These are phyloP conservation scores for Globisporangium sylvaticum DNA, from an alignment of 352 stramenopile genomes.

Conservation along the genomic window DNA sequence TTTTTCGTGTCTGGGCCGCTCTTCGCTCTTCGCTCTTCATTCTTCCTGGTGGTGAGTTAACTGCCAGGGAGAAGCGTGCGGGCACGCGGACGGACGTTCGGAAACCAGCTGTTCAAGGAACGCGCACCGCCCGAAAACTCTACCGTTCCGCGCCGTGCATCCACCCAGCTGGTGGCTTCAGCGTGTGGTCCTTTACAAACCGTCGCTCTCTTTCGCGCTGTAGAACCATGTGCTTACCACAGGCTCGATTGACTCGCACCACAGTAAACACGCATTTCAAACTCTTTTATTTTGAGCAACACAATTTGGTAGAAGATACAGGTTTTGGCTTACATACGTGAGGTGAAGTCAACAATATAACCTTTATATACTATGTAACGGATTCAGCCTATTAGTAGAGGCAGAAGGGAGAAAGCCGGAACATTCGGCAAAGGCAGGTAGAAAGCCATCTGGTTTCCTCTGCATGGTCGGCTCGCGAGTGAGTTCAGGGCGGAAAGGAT, in stretches of 20 bases:
- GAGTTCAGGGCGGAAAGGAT: constrained; percentile 9
- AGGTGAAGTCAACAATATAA: neutral
- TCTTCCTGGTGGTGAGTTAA: neutral
- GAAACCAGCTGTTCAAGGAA: constrained; percentile 15
- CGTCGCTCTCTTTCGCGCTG: constrained; percentile 13
- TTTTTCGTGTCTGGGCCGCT: neutral
- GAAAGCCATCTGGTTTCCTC: constrained; percentile 2
- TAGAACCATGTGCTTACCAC: constrained; percentile 14
- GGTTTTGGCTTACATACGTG: neutral
- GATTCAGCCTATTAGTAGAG: neutral
- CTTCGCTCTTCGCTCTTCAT: neutral
- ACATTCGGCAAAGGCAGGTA: constrained; percentile 15
- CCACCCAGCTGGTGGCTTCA: constrained; percentile 11
- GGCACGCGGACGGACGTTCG: neutral
- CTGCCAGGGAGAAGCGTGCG: neutral
- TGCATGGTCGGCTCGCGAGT: constrained; percentile 4
- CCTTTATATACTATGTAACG: neutral
- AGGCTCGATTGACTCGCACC: neutral
- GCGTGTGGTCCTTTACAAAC: constrained; percentile 3
- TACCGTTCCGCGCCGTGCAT: constrained; percentile 3
- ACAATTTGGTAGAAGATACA: neutral
- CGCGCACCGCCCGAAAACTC: neutral
- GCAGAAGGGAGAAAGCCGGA: constrained; percentile 7
- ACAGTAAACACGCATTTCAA: neutral
- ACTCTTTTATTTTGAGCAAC: neutral